A percentile compares a stretch with the other conserved stretches of the same genome.
phyloP scores from a whole-genome alignment of 2,329 filamentous ascomycete genomes.

The Coniosporium tulheliwenetii region DNA sequence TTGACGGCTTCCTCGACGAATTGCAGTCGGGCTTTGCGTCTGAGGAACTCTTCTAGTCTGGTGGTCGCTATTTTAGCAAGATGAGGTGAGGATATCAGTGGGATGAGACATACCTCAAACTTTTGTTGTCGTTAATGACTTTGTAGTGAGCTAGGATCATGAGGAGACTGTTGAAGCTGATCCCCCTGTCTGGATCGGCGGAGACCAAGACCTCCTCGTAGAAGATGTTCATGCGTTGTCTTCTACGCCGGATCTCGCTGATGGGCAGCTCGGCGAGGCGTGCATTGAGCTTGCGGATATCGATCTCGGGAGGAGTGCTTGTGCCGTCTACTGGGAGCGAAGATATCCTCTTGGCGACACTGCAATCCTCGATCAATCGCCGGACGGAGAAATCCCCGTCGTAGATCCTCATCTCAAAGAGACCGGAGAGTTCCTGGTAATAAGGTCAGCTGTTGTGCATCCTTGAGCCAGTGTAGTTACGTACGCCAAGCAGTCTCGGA shows the following conservation, averaged over 20 bases:
- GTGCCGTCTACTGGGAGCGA: constrained; percentile 29
- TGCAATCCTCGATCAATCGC: constrained; percentile 75
- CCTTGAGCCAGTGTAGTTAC: constrained; percentile 10
- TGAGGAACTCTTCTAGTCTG: constrained; percentile 84
- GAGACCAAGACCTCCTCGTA: constrained; percentile 94
- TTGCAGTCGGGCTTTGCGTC: constrained; percentile 76
- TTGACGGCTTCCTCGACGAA: constrained; percentile 90
- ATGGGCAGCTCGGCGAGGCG: constrained; percentile 62
- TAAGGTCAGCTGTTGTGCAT: constrained; percentile 3
- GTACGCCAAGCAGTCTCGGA: constrained; percentile 66
- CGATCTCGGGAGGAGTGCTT: constrained; percentile 33
- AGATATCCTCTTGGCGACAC: constrained; percentile 36
- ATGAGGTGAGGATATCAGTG: constrained; percentile 1
- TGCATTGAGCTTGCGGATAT: constrained; percentile 60
- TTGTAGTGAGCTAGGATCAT: constrained; percentile 98
- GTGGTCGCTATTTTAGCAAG: constrained; percentile 12
- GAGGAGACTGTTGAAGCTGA: constrained; percentile 79
- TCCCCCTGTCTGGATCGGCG: constrained; percentile 75
- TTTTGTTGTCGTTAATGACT: constrained; percentile 96
- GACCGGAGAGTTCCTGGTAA: constrained; percentile 62
- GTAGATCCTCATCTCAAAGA: constrained; percentile 97
- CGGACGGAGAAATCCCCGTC: constrained; percentile 76
- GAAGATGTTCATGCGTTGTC: constrained; percentile 79
- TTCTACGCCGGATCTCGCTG: constrained; percentile 54
- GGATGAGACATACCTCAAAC: constrained; percentile 48